Evolutionary conservation across 2,329 filamentous ascomycete genomes (phyloP).

Genomic region (Dactylellina leptospora): DNA sequence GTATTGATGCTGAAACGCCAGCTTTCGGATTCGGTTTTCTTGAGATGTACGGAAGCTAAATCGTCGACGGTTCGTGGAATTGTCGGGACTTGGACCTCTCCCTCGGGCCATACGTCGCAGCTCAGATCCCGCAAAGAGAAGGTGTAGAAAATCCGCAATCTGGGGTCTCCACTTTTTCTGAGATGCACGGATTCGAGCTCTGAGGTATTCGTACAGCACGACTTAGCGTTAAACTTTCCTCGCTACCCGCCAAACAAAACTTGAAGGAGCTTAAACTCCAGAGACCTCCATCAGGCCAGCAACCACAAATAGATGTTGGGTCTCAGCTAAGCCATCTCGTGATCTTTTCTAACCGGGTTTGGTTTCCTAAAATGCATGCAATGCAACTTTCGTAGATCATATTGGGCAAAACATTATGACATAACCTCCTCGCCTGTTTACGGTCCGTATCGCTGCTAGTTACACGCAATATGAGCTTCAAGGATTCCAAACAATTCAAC

Average conservation of each 20-base stretch:
- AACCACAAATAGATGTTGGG: slow-evolving; percentile 9
- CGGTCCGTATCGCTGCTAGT: too few species aligned
- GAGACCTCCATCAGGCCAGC: background rate
- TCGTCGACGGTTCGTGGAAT: background rate
- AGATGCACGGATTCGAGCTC: slow-evolving; percentile 35
- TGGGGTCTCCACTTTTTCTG: slow-evolving; percentile 37
- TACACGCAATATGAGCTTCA: too few species aligned
- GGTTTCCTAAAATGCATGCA: slow-evolving; percentile 8
- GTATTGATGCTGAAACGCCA: slow-evolving; percentile 32
- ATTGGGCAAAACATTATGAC: slow-evolving; percentile 21
- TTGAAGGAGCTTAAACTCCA: slow-evolving; percentile 1
- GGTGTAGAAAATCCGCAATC: slow-evolving; percentile 26
- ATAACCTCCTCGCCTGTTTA: too few species aligned
- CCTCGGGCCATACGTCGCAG: slow-evolving; percentile 15
- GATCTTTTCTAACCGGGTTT: slow-evolving; percentile 38
- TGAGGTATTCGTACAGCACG: background rate
- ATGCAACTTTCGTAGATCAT: slow-evolving; percentile 17
- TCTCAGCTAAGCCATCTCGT: slow-evolving; percentile 15
- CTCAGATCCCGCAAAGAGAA: slow-evolving; percentile 33
- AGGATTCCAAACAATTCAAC: background rate
- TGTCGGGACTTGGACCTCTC: slow-evolving; percentile 23
- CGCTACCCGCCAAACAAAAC: background rate
- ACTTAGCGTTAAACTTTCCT: slow-evolving; percentile 10
- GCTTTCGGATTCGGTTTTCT: background rate
- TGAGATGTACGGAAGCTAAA: background rate